These are phyloP conservation scores for Penicillium roqueforti DNA, from an alignment of 495 filamentous ascomycete genomes.

Conservation along the genomic window DNA sequence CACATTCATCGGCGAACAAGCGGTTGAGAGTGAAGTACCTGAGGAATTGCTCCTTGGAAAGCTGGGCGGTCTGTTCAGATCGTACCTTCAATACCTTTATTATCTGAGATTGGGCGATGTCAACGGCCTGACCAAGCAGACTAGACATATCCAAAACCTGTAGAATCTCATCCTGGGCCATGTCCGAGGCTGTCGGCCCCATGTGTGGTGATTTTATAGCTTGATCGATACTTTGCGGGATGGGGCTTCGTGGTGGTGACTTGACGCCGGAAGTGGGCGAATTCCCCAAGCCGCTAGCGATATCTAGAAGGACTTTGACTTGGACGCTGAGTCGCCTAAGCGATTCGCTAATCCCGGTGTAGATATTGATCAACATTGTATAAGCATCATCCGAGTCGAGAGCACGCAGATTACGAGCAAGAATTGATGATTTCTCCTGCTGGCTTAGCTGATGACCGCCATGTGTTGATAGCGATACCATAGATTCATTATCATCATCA, in stretches of 20 bases:
- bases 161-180: constrained; percentile 73
- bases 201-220: constrained; percentile 12
- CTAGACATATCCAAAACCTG: constrained; percentile 87
- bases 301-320: constrained; percentile 91
- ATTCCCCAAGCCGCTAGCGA: constrained; percentile 70
- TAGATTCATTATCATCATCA: constrained; percentile 89
- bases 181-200: constrained; percentile 24
- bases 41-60: constrained; percentile 75
- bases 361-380: constrained; percentile 74
- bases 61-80: constrained; percentile 71
- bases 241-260: constrained; percentile 49
- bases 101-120: constrained; percentile 87
- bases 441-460: constrained; percentile 65
- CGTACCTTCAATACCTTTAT: constrained; percentile 88
- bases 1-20: constrained; percentile 94
- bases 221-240: constrained; percentile 28
- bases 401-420: constrained; percentile 87
- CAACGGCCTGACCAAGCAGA: constrained; percentile 89
- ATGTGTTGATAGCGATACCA: constrained; percentile 81
- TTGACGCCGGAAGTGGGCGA: constrained; percentile 29
- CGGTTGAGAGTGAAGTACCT: constrained; percentile 92
- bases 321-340: constrained; percentile 81
- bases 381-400: constrained; percentile 83
- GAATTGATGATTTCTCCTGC: constrained; percentile 82
- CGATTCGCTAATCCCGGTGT: constrained; percentile 81